phyloP scores from a whole-genome alignment of 805 yeast species.

The Candida hungchunana region DNA sequence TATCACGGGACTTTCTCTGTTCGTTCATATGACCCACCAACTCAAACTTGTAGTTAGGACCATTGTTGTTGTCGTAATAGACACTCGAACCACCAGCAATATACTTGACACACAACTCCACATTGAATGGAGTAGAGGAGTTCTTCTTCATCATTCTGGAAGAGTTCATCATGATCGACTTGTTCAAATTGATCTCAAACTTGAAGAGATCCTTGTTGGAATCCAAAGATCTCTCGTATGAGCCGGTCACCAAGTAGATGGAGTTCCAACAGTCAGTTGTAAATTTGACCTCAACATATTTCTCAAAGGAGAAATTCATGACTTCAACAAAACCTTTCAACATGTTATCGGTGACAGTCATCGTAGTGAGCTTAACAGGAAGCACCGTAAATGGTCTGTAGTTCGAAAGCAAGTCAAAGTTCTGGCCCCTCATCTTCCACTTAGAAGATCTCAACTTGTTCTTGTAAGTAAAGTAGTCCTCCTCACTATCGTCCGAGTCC shows the following conservation, averaged over 20 bases:
- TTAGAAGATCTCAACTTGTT: conserved; percentile 12
- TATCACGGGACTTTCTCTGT: conserved; percentile 1
- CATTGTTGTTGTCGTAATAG: conserved; percentile 40
- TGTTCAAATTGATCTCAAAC: conserved; percentile 43
- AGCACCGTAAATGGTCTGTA: conserved; percentile 20
- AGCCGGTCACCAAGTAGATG: conserved; percentile 36
- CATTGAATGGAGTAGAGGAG: conserved; percentile 21
- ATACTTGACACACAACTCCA: conserved; percentile 37
- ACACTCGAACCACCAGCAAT: conserved; percentile 26
- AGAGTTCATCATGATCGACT: conserved; percentile 18
- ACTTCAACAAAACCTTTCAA: conserved; percentile 39
- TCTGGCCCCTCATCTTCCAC: conserved; percentile 18
- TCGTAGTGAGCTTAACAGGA: conserved; percentile 34
- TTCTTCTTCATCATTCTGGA: conserved; percentile 10
- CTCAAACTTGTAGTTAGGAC: conserved; percentile 35
- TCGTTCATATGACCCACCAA: conserved; percentile 16
- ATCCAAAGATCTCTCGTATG: conserved; percentile 23
- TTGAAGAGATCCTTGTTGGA: conserved; percentile 39
- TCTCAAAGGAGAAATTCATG: conserved; percentile 35
- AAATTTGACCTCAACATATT: conserved; percentile 40
- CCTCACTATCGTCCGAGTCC: conserved; percentile 21
- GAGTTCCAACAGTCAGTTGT: conserved; percentile 49
- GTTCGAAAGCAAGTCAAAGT: conserved; percentile 17
- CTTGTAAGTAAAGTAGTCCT: conserved; percentile 19
- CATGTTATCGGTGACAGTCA: conserved; percentile 37